Percentiles rank a stretch among this genome's conserved stretches.
Conservation (phyloP, 371 early-diverging fungal species). For the Saksenaea vasiformis region DNA sequence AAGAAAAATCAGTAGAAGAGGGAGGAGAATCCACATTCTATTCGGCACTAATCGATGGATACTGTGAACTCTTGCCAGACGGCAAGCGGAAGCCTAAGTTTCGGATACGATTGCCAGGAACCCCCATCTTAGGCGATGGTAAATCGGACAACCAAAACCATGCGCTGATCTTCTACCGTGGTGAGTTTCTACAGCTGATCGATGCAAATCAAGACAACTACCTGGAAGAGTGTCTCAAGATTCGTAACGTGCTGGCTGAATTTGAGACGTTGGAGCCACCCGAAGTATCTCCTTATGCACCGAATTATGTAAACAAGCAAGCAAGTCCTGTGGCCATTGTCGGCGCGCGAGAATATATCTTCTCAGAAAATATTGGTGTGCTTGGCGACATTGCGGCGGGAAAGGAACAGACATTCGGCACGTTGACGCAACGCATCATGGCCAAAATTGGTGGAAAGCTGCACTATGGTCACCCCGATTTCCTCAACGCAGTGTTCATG, state of each 20-base stretch:
- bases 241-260: constrained; percentile 83
- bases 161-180: constrained; percentile 81
- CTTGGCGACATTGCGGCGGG: constrained; percentile 91
- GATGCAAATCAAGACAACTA: constrained; percentile 95
- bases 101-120: constrained; percentile 82
- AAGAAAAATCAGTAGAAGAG: constrained; percentile 47
- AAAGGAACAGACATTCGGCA: constrained; percentile 90
- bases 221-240: constrained; percentile 86
- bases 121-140: constrained; percentile 93
- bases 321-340: constrained; percentile 87
- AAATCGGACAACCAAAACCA: constrained; percentile 92
- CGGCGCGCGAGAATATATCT: constrained; percentile 91
- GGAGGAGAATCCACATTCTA: constrained; percentile 59
- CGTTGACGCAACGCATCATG: constrained; percentile 85
- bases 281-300: constrained; percentile 66
- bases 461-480: constrained; percentile 84
- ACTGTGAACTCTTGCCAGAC: constrained; percentile 60
- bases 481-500: constrained; percentile 88
- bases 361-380: constrained; percentile 86
- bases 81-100: constrained; percentile 74
- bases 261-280: constrained; percentile 75
- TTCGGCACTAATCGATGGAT: constrained; percentile 78
- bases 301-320: constrained; percentile 35
- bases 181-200: constrained; percentile 83
- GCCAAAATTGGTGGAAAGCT: constrained; percentile 80